Evolutionary conservation across 805 yeast species (phyloP).

Genomic region (Metschnikowia matae): DNA sequence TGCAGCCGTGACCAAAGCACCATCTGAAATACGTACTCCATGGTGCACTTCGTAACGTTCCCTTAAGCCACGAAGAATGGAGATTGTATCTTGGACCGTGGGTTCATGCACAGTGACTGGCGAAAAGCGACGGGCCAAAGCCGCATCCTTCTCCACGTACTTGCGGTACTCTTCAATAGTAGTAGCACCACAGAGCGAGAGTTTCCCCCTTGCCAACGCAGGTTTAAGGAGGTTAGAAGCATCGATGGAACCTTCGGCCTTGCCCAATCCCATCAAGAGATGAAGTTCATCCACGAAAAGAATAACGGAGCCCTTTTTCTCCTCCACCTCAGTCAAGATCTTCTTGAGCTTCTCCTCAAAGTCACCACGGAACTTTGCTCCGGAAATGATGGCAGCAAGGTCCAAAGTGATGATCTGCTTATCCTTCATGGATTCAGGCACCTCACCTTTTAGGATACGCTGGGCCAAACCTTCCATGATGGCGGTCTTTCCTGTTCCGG

Average conservation of each 20-base stretch:
- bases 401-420: conserved; percentile 82
- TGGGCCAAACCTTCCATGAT: conserved; percentile 96
- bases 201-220: conserved; percentile 84
- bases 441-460: conserved; percentile 85
- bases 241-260: conserved; percentile 92
- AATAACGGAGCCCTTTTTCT: conserved; percentile 68
- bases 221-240: conserved; percentile 93
- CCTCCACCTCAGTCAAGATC: conserved; percentile 80
- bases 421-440: conserved; percentile 88
- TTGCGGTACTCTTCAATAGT: conserved; percentile 90
- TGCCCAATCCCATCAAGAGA: conserved; percentile 83
- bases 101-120: conserved; percentile 87
- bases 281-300: conserved; percentile 90
- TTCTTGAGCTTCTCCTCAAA: conserved; percentile 85
- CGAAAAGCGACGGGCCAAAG: conserved; percentile 89
- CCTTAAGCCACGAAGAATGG: conserved; percentile 87
- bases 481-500: conserved; percentile 98
- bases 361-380: conserved; percentile 95
- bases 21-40: conserved; percentile 90
- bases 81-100: conserved; percentile 82
- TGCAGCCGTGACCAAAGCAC: conserved; percentile 92
- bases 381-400: conserved; percentile 84
- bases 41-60: conserved; percentile 96
- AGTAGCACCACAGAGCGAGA: conserved; percentile 95
- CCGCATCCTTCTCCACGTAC: conserved; percentile 94